Evolutionary conservation across 371 early-diverging fungal species (phyloP), one percentile per base, ranked within the genome.

Genomic region (Mortierella sp.): DNA sequence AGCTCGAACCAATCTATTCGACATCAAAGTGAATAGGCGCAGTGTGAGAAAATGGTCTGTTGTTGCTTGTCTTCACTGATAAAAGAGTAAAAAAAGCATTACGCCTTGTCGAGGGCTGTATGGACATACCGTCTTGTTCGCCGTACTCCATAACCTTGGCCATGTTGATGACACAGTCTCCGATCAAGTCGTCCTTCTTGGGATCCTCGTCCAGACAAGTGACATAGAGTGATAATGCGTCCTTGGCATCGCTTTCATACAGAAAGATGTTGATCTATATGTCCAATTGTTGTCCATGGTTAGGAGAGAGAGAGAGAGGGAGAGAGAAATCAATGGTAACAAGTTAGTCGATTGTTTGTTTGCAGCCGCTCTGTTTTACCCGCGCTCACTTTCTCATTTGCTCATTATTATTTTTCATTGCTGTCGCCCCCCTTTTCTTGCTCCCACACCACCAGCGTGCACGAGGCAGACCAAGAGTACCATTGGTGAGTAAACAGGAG

Each of bases 101-200:
- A 13, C 26, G 29, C 50, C 68, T n/a, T 10, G 11, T 64, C 44
- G 45, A 10, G n/a, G 5, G 24, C 53, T 40, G 24, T 71, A n/a
- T 55, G 5, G 4, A 5, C 55, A 31, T 87, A 92, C 93, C 88
- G 79, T 94, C 93, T 8, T 89, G 86, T 70, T 93, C 94, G n/a
- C 93, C 94, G 40, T 90, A 88, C 39, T 81, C 88, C 64, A 92
- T 80, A 13, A 93, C 90, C 50, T 87, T 88, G 16, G 87, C 71
- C 71, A 93, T 79, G 85, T 94, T 93, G 47, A 94, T 80, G 11
- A 90, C 87, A 53, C 90, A 87, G 65, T 92, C 91, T 31, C 92
- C 92, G 70, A 94, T 93, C 50, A 90, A 76, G 66, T 92, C 92
- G 70, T 90, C 87, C 71, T 88, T 89, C 52, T 88, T 77, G 8